A percentile compares a stretch with the other conserved stretches of the same genome.
phyloP scores from a whole-genome alignment of 2,329 filamentous ascomycete genomes.

The Beauveria asiatica region DNA sequence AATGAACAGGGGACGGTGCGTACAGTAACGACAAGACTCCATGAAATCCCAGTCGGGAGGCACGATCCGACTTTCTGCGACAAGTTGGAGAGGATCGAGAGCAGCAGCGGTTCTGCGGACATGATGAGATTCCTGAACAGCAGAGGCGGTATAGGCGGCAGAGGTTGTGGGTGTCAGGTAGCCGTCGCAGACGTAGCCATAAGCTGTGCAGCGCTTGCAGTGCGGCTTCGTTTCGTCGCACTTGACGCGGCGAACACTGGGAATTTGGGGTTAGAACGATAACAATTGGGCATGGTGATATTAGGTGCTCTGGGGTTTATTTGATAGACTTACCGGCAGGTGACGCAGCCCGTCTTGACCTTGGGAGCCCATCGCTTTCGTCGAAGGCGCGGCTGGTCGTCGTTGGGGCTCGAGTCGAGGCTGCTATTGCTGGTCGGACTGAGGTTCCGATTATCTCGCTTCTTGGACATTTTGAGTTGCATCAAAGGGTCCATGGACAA shows the following conservation, averaged over 20 bases:
- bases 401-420: background rate
- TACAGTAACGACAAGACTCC: slow-evolving; percentile 2
- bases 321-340: background rate
- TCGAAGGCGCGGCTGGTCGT: background rate
- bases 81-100: background rate
- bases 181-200: slow-evolving; percentile 2
- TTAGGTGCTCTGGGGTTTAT: no score
- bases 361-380: slow-evolving; percentile 4
- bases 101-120: background rate
- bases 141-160: background rate
- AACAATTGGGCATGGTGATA: no score
- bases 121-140: background rate
- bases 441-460: background rate
- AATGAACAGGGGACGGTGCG: background rate
- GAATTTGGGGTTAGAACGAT: background rate
- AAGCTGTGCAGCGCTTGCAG: background rate
- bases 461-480: background rate
- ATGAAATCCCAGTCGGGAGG: background rate
- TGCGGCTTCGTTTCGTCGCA: slow-evolving; percentile 6
- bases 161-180: background rate
- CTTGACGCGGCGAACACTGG: background rate
- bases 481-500: background rate
- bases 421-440: background rate
- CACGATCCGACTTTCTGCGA: background rate
- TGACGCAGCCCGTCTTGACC: slow-evolving; percentile 7